Conservation (phyloP, 2,329 filamentous ascomycete species). For the Passalora sequoiae region DNA sequence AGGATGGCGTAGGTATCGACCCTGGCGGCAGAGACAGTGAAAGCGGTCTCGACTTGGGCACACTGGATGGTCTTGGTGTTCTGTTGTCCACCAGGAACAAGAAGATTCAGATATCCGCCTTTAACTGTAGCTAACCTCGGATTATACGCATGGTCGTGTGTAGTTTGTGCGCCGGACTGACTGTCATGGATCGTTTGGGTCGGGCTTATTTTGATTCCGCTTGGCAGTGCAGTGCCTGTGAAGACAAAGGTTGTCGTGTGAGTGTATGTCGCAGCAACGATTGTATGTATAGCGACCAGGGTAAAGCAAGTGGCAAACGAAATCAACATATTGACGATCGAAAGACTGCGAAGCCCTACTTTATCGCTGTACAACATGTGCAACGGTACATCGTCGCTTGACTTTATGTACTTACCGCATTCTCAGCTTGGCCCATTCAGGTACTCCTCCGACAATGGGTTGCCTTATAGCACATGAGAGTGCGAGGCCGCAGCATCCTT, state of each 20-base stretch:
- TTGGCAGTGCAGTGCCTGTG: conserved; percentile 4
- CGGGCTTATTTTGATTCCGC: conserved; percentile 3
- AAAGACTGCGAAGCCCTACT: too few relatives aligned
- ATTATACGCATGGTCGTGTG: background rate
- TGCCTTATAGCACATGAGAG: too few relatives aligned
- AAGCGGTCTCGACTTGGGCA: conserved; percentile 12
- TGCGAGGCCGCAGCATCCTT: too few relatives aligned
- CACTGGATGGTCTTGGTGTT: conserved; percentile 9
- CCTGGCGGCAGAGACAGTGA: conserved; percentile 12
- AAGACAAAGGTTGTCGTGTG: conserved; percentile 9
- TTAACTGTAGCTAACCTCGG: conserved; percentile 5
- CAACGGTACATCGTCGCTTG: too few relatives aligned
- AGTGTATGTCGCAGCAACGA: conserved; percentile 4
- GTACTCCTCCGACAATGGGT: too few relatives aligned
- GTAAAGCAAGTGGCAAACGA: background rate
- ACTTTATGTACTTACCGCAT: too few relatives aligned
- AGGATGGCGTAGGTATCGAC: conserved; percentile 17
- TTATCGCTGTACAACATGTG: too few relatives aligned
- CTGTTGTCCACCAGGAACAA: conserved; percentile 11
- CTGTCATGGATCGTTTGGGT: background rate
- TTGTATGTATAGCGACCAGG: background rate
- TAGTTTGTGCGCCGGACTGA: background rate
- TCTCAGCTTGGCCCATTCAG: too few relatives aligned
- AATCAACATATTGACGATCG: background rate
- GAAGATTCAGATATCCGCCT: conserved; percentile 14